Evolutionary conservation across 1,139 yeast species (phyloP), one percentile per base, ranked within the genome.

Genomic region (Wickerhamomyces sp.): DNA sequence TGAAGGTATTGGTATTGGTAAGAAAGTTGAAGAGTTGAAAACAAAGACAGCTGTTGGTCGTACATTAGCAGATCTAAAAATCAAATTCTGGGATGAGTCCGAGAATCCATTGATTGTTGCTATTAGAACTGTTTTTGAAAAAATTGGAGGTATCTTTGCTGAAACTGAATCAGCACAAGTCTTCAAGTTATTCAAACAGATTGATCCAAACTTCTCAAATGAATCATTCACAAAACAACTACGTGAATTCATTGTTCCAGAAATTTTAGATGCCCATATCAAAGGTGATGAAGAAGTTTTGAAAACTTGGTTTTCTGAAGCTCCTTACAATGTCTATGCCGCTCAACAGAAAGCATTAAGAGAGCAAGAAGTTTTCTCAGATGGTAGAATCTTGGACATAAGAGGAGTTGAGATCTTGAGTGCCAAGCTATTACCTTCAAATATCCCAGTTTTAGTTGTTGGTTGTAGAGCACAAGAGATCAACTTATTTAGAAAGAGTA

Each of bases 381-480:
- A 94, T 58, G 94, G 97, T 44, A 80, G 81, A 54, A 89, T 94
- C 54, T 76, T 93, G 62, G 99, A 94, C 65, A 88, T 94, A 57
- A 81, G 99, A 68, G 96, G 96, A 40, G 95, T 91, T 37, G 99
- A 93, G 58, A 84, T 94, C 53, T 86, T 89, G 50, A 85, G 91
- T 49, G 90, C 95, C 55, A 90, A 88, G 71, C 72, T 84, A 57
- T 77, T 94, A 49, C 98, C 98, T 40, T 87, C 90, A 56, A 95
- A 93, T 62, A 76, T 82, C 37, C 99, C 99, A 14, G 98, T 91
- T 15, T 73, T 90, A 54, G 97, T 94, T 47, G 90, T 90, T 49
- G 88, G 95, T 49, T 91, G 98, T 65, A 81, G 99, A 65, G 98
- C 96, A 10, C 99, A 94, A 71, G 99, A 94, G 63, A 84, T 94